Evolutionary conservation across 805 yeast species (phyloP).

Genomic region (Yarrowia hollandica): DNA sequence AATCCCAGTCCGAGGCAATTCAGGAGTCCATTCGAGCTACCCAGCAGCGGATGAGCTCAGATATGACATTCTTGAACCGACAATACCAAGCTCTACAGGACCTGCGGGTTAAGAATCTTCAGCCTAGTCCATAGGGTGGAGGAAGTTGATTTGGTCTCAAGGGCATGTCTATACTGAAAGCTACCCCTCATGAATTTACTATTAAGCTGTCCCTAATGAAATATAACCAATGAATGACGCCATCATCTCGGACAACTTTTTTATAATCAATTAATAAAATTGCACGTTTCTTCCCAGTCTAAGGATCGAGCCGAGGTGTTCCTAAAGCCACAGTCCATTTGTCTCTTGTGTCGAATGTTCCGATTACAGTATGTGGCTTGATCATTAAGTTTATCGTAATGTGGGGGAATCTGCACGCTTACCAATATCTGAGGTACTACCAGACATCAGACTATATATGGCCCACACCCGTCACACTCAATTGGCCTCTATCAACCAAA

Average conservation of each 20-base stretch:
- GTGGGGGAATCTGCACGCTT: conserved; percentile 16
- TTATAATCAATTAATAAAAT: neutral
- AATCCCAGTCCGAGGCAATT: neutral
- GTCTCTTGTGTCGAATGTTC: no score
- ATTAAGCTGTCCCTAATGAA: no score
- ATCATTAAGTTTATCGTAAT: neutral
- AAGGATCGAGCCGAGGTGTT: conserved; percentile 1
- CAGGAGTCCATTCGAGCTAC: neutral
- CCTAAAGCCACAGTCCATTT: neutral
- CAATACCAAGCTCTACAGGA: neutral
- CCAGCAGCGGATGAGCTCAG: neutral
- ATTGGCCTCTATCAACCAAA: no score
- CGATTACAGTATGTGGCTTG: neutral
- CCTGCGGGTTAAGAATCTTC: neutral
- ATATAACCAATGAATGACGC: no score
- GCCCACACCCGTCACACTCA: neutral
- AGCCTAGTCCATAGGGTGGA: no score
- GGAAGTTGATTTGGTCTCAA: no score
- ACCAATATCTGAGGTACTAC: neutral
- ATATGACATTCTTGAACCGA: neutral
- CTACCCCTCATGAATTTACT: no score
- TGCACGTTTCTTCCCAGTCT: no score
- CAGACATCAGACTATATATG: neutral
- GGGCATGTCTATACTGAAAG: no score
- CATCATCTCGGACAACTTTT: neutral